A percentile compares a stretch with the other conserved stretches of the same genome.
These are phyloP conservation scores for Nakataea oryzae DNA, from an alignment of 2,329 filamentous ascomycete species.

Conservation along the genomic window DNA sequence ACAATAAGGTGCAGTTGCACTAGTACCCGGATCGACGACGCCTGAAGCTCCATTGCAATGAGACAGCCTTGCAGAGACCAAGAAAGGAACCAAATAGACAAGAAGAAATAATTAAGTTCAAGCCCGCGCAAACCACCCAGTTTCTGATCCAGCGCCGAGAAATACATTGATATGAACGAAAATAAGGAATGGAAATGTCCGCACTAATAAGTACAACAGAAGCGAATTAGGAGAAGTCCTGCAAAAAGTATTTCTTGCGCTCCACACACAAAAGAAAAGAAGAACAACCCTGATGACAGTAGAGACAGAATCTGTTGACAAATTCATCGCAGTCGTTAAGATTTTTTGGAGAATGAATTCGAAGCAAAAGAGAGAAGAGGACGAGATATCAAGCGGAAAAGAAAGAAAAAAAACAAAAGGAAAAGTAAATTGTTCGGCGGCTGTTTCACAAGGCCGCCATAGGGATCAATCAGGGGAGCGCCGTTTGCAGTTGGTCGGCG, in stretches of 20 bases:
- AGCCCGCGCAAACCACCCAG: too few relatives aligned
- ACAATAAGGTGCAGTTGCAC: too few relatives aligned
- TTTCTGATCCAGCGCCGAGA: too few relatives aligned
- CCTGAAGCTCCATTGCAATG: background rate
- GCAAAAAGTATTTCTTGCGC: background rate
- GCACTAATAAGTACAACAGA: background rate
- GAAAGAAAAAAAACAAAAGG: background rate
- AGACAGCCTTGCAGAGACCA: background rate
- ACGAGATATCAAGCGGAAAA: background rate
- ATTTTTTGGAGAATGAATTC: background rate
- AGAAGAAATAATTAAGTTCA: background rate
- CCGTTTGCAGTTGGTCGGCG: background rate
- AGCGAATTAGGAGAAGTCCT: background rate
- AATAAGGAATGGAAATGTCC: background rate
- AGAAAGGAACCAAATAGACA: background rate
- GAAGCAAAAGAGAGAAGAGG: background rate
- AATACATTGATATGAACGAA: background rate
- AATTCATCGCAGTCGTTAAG: background rate
- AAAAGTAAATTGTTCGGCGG: background rate
- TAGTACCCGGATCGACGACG: background rate
- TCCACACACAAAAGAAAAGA: background rate
- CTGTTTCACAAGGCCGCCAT: background rate
- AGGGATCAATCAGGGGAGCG: background rate
- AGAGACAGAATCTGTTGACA: background rate
- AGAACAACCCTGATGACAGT: background rate